phyloP scores from a whole-genome alignment of 192 early-diverging fungal species.

The Coemansia nantahalensis region DNA sequence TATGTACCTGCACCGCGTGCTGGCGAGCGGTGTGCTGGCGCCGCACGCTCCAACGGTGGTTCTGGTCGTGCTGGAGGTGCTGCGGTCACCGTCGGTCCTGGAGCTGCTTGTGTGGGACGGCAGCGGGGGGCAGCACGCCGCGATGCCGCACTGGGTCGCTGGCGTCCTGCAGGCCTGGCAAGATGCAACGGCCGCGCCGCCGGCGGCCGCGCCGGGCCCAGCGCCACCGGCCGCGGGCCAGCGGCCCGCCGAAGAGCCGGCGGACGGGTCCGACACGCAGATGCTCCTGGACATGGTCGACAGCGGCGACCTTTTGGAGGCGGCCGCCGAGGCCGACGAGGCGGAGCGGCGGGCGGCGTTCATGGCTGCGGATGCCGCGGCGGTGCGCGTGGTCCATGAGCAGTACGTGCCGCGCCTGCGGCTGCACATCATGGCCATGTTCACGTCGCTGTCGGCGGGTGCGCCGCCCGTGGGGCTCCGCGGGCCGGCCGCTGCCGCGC shows the following conservation, averaged over 20 bases:
- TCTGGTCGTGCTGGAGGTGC: conserved; percentile 21
- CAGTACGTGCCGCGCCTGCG: conserved; percentile 30
- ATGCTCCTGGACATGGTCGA: conserved; percentile 24
- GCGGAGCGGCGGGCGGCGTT: conserved; percentile 22
- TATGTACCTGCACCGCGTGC: conserved; percentile 38
- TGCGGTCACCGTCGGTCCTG: conserved; percentile 11
- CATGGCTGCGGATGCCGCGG: conserved; percentile 7
- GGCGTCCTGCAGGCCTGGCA: conserved; percentile 20
- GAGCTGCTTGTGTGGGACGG: conserved; percentile 6
- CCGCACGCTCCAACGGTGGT: conserved; percentile 22
- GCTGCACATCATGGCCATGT: conserved; percentile 17
- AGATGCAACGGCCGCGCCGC: background rate
- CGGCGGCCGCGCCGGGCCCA: background rate
- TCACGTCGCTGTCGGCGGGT: conserved; percentile 16
- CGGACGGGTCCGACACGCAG: conserved; percentile 25
- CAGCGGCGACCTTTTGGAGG: conserved; percentile 26
- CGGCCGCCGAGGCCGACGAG: conserved; percentile 34
- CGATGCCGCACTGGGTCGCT: conserved; percentile 7
- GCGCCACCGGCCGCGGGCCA: too few species aligned
- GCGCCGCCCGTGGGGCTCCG: background rate
- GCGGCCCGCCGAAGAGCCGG: background rate
- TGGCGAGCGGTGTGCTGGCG: conserved; percentile 18
- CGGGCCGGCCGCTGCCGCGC: conserved; percentile 1
- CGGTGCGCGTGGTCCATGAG: conserved; percentile 26
- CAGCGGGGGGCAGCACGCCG: background rate